Base-by-base conservation (phyloP, 768 basidiomycete genomes). In the Porphyrellus cyaneotinctus region DNA sequence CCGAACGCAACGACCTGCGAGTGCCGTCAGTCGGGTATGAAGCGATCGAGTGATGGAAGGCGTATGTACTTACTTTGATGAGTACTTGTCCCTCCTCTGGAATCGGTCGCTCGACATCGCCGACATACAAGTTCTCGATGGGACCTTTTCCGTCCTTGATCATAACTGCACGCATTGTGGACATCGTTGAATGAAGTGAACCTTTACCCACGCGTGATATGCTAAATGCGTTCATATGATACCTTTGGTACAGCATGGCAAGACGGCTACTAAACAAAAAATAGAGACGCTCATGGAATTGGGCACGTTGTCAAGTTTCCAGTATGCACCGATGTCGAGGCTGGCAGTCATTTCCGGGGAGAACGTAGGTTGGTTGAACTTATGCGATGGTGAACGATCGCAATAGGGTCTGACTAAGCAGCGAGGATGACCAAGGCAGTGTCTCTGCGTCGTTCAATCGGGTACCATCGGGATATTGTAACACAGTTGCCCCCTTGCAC, bases 131-230 rank as follows among this genome's bases (percentile, higher is more conserved):
- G 59, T 84, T 85, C 43, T 91, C 88, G 22, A 80, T 74, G 9
- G 88, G 83, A 0, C 91, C 92, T 52, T 83, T 80, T 3, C 76
- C 85, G 64, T 83, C 80, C 69, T 87, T 88, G 67, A 95, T 77
- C 22, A 91, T 74, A 28, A 95, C 76, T 28, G 89, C 90, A 37
- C 81, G 84, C 91, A 94, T 95, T 11, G 45, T 62, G 20, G 64
- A 33, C 59, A 60, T 64, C 17, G 12, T 28, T 28, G 26, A 9
- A 28, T 4, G 26, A 28, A 28, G 26, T 28, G 26, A 41, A 46
- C 26, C 22, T 30, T 7, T 36, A 33, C 33, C 45, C 45, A 46
- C 35, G 45, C 31, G 20, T 46, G 45, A 20, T 38, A 20, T 8
- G 18, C 38, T 23, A 42, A 42, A 42, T 24, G 39, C 13, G 39